phyloP scores from a whole-genome alignment of 192 early-diverging fungal species.

The Umbelopsis sp. region DNA sequence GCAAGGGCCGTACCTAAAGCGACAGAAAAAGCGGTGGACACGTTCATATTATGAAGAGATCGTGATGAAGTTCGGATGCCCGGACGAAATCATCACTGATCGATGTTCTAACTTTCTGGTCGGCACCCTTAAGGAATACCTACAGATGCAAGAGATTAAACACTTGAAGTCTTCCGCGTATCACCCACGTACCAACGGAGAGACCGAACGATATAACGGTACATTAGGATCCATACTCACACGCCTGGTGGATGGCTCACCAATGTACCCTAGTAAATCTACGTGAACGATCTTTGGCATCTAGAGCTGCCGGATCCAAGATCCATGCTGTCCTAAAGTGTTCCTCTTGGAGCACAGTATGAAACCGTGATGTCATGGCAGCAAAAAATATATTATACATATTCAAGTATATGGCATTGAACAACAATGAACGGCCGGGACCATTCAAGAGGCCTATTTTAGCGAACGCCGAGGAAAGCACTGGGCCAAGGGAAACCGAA shows the following conservation, averaged over 20 bases:
- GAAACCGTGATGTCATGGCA: background rate
- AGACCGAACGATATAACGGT: constrained; percentile 21
- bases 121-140: background rate
- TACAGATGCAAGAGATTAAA: background rate
- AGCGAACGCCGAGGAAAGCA: background rate
- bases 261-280: background rate
- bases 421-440: background rate
- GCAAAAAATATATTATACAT: background rate
- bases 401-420: background rate
- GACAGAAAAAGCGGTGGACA: background rate
- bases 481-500: background rate
- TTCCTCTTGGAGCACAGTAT: background rate
- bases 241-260: background rate
- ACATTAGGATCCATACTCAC: background rate
- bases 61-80: constrained; percentile 4
- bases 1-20: background rate
- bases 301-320: background rate
- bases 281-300: background rate
- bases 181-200: constrained; percentile 27
- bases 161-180: constrained; percentile 16
- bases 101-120: constrained; percentile 14
- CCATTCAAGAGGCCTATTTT: background rate
- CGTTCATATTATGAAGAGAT: constrained; percentile 19
- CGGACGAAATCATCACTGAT: constrained; percentile 9
- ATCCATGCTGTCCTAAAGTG: background rate